These are phyloP conservation scores for Chalciporus chontae DNA, from an alignment of 768 basidiomycete species.

Conservation along the genomic window DNA sequence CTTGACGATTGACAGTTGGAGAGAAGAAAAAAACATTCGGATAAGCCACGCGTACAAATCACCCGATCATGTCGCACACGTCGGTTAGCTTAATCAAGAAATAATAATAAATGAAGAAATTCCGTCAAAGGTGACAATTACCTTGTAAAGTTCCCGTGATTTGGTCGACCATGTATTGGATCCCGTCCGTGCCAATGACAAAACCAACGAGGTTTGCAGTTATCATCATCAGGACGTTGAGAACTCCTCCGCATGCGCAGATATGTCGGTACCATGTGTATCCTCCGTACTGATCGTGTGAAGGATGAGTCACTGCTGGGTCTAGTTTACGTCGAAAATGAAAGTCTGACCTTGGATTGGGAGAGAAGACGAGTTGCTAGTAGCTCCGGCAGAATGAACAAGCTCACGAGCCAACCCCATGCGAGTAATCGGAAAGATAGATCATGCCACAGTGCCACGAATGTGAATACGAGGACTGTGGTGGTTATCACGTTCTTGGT, in stretches of 20 bases:
- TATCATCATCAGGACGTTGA: slow-evolving; percentile 89
- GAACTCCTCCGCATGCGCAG: slow-evolving; percentile 75
- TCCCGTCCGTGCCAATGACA: slow-evolving; percentile 83
- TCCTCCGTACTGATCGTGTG: slow-evolving; percentile 54
- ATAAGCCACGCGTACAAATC: not conserved
- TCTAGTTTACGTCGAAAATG: not conserved
- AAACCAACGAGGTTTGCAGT: slow-evolving; percentile 93
- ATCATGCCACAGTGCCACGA: slow-evolving; percentile 98
- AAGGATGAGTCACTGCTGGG: slow-evolving; percentile 2
- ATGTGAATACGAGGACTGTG: slow-evolving; percentile 82
- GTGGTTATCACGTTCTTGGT: slow-evolving; percentile 53
- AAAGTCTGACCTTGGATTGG: slow-evolving; percentile 49
- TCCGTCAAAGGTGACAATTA: slow-evolving; percentile 25
- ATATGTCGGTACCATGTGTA: slow-evolving; percentile 82
- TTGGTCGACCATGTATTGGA: slow-evolving; percentile 58
- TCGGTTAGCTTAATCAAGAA: not conserved
- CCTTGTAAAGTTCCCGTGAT: slow-evolving; percentile 68
- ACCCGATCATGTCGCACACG: not conserved
- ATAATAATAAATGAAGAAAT: not conserved
- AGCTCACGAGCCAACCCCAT: slow-evolving; percentile 94
- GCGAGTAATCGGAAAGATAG: slow-evolving; percentile 81
- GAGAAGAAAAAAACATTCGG: not conserved
- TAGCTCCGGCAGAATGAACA: slow-evolving; percentile 89
- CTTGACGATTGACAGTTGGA: slow-evolving; percentile 38
- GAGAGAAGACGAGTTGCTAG: slow-evolving; percentile 59